These are phyloP conservation scores for Lodderomyces elongisporus DNA, from an alignment of 1,139 yeast species.

Conservation along the genomic window DNA sequence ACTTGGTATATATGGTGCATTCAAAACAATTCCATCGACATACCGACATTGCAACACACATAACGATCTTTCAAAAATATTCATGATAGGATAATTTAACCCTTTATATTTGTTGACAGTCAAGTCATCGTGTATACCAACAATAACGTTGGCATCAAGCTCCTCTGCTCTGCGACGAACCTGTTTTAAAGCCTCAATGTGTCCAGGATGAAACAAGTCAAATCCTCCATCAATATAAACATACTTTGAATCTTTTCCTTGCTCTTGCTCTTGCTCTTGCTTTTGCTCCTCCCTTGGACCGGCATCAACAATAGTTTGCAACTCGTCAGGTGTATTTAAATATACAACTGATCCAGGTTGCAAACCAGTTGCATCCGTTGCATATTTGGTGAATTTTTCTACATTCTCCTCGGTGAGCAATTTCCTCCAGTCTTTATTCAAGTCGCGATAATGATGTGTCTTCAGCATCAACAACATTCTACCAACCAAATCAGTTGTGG, in stretches of 20 bases:
- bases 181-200: constrained; percentile 61
- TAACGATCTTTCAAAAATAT: constrained; percentile 73
- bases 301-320: constrained; percentile 28
- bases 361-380: constrained; percentile 63
- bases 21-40: constrained; percentile 71
- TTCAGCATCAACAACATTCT: constrained; percentile 67
- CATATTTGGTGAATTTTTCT: constrained; percentile 48
- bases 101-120: constrained; percentile 59
- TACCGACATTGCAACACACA: constrained; percentile 85
- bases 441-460: constrained; percentile 49
- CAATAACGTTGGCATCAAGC: constrained; percentile 46
- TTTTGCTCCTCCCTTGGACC: constrained; percentile 27
- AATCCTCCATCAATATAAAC: constrained; percentile 80
- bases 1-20: constrained; percentile 58
- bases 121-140: constrained; percentile 66
- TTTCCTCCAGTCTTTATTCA: constrained; percentile 22
- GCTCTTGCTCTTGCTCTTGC: constrained; percentile 4
- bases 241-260: constrained; percentile 20
- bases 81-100: constrained; percentile 79
- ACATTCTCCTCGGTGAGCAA: constrained; percentile 31
- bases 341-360: constrained; percentile 60
- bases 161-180: constrained; percentile 37
- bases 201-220: constrained; percentile 92
- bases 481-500: constrained; percentile 94
- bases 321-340: constrained; percentile 15